Base-by-base conservation (phyloP, 768 basidiomycete species). In the Suillus decipiens region DNA sequence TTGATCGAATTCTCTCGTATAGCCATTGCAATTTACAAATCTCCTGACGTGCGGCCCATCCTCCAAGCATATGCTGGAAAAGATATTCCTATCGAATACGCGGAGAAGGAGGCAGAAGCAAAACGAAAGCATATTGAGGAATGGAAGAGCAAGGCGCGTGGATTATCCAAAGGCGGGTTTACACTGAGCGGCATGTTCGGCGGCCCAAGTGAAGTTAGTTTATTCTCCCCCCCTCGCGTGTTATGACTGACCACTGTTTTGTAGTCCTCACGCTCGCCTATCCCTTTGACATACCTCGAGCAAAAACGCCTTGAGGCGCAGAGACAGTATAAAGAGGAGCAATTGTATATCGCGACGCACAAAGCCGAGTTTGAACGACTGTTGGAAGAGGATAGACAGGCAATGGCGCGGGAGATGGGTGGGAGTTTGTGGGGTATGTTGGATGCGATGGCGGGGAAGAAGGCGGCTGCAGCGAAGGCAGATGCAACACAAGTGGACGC, bases 21-120 rank as follows among this genome's bases (percentile, higher is more conserved):
- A 96, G 96, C 97, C 8, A 89, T 99, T 63, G 96, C 88, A 0
- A 96, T 99, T 67, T 95, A 94, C 79, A 89, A 88, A 65, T 89
- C 92, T 1, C 72, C 82, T 31, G 97, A 99, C 69, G 90, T 99
- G 4, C 88, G 96, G 22, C 93, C 91, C 0, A 90, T 99, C 61
- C 77, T 99, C 37, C 78, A 90, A 68, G 88, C 88, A 2, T 99
- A 96, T 74, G 79, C 83, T 6, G 96, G 89, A 51, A 95, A 96
- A 76, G 84, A 98, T 70, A 89, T 99, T 62, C 87, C 95, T 0
- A 59, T 89, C 7, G 96, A 96, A 75, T 98, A 95, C 67, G 95
- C 89, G 42, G 90, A 90, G 78, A 86, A 88, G 66, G 96, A 99
- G 76, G 87, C 87, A 0, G 91, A 91, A 72, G 85, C 86, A 57